phyloP scores from a whole-genome alignment of 805 yeast species.

The Suhomyces prunicola region DNA sequence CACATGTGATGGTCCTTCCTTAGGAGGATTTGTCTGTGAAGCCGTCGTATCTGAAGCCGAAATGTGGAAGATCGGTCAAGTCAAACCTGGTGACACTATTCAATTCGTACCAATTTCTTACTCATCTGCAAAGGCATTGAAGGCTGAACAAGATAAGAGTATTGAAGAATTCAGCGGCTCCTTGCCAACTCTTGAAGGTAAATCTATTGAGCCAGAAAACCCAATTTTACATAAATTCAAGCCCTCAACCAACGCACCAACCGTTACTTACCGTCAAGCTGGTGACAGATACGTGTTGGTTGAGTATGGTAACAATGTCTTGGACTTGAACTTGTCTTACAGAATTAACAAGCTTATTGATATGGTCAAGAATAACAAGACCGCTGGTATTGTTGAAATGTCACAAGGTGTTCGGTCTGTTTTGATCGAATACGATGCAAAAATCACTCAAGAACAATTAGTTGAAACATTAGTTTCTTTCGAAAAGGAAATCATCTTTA shows the following conservation, averaged over 20 bases:
- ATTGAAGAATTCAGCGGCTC: conserved; percentile 46
- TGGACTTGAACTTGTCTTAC: conserved; percentile 84
- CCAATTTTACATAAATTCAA: conserved; percentile 64
- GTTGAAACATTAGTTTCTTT: conserved; percentile 65
- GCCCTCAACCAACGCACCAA: conserved; percentile 54
- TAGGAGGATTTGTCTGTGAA: conserved; percentile 96
- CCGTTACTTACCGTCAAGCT: conserved; percentile 87
- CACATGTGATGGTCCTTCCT: conserved; percentile 96
- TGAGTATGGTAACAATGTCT: conserved; percentile 85
- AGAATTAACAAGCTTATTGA: conserved; percentile 81
- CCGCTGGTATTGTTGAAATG: conserved; percentile 88
- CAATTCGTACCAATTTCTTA: conserved; percentile 75
- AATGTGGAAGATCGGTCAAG: conserved; percentile 98
- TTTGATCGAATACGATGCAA: conserved; percentile 76
- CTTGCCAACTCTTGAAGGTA: conserved; percentile 31
- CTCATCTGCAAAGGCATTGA: conserved; percentile 64
- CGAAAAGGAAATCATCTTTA: conserved; percentile 71
- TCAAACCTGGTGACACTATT: conserved; percentile 87
- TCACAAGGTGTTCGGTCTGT: conserved; percentile 97
- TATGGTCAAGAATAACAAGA: conserved; percentile 59
- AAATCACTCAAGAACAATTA: conserved; percentile 59
- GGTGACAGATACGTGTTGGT: conserved; percentile 92
- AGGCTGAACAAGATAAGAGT: conserved; percentile 54
- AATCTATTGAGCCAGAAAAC: conserved; percentile 44
- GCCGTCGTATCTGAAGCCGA: conserved; percentile 95